phyloP scores from a whole-genome alignment of 768 basidiomycete genomes.

The Russula olivacea region DNA sequence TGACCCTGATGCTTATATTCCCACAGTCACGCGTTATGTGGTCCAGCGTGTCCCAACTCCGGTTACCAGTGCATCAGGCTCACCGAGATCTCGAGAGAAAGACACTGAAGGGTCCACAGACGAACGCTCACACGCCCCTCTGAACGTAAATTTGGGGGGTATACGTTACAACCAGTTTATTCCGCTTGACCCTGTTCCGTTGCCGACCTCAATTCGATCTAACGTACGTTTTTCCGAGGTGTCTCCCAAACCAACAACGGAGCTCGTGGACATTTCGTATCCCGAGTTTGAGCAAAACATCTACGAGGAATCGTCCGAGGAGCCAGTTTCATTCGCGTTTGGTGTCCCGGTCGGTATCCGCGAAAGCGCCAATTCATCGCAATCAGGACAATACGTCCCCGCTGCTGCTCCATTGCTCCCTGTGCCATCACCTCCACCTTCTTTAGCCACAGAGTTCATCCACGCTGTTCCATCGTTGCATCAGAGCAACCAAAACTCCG shows the following conservation, averaged over 20 bases:
- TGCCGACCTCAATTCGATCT: not conserved
- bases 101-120: not conserved
- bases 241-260: not conserved
- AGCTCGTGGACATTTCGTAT: slow-evolving; percentile 2
- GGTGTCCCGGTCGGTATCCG: not conserved
- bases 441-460: slow-evolving; percentile 14
- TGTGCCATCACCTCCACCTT: slow-evolving; percentile 19
- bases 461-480: slow-evolving; percentile 9
- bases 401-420: slow-evolving; percentile 15
- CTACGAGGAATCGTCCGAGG: not conserved
- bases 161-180: not conserved
- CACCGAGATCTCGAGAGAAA: not conserved
- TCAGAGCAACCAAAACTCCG: not conserved
- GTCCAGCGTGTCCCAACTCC: slow-evolving; percentile 5
- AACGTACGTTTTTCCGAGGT: not conserved
- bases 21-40: slow-evolving; percentile 33
- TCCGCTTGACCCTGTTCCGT: not conserved
- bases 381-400: not conserved
- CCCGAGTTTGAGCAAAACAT: not conserved
- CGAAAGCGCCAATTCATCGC: not conserved
- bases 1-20: slow-evolving; percentile 43
- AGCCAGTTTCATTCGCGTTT: not conserved
- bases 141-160: not conserved
- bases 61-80: not conserved
- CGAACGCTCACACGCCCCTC: not conserved